Conservation (phyloP, 768 basidiomycete genomes). For the Suillus spraguei region DNA sequence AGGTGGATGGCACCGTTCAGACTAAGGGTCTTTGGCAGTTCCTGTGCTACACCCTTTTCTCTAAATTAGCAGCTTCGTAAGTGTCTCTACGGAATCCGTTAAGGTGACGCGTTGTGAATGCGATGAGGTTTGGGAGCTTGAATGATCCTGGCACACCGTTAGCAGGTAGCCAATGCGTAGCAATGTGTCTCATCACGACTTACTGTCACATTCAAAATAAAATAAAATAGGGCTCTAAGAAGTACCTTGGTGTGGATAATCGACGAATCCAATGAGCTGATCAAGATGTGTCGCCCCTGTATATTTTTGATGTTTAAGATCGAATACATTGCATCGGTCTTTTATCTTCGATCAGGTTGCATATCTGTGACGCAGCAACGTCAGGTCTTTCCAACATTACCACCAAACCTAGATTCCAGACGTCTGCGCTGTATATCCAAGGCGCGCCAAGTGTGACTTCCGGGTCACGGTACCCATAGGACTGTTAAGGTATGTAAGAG, state of each 20-base stretch:
- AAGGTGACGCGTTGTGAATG: background rate
- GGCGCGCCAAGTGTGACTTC: constrained; percentile 23
- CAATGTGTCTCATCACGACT: background rate
- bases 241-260: background rate
- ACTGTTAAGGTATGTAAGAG: constrained; percentile 8
- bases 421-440: constrained; percentile 22
- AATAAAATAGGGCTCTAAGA: background rate
- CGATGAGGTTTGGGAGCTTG: background rate
- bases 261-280: background rate
- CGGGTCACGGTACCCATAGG: constrained; percentile 19
- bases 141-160: background rate
- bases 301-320: background rate
- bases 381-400: constrained; percentile 8
- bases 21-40: background rate
- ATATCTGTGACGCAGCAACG: background rate
- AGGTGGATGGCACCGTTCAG: background rate
- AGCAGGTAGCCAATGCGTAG: background rate
- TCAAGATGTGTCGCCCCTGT: background rate
- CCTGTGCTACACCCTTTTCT: background rate
- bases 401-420: constrained; percentile 27
- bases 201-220: background rate
- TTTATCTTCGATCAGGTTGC: background rate
- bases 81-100: background rate
- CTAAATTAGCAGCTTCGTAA: background rate
- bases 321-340: background rate